phyloP scores from a whole-genome alignment of 2,329 filamentous ascomycete genomes.

The Neonectria hederae region DNA sequence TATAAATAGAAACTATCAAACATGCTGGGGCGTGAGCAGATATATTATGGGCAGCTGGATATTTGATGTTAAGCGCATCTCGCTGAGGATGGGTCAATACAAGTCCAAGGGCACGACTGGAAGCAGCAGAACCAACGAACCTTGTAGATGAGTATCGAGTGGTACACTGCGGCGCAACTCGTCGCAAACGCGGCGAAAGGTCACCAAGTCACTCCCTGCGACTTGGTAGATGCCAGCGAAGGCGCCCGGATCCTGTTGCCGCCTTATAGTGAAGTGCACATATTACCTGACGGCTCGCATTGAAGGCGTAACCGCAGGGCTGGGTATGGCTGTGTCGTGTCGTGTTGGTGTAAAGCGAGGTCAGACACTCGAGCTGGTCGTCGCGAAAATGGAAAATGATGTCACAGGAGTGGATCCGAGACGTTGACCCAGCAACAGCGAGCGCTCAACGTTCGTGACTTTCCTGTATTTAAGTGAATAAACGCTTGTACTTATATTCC shows the following conservation, averaged over 20 bases:
- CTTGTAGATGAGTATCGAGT: slow-evolving; percentile 5
- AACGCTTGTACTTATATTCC: too few relatives aligned
- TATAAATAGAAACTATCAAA: too few relatives aligned
- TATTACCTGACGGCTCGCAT: slow-evolving; percentile 18
- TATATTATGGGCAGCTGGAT: too few relatives aligned
- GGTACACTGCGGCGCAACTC: slow-evolving; percentile 24
- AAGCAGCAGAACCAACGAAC: neutral
- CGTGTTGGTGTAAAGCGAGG: too few relatives aligned
- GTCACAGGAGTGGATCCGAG: too few relatives aligned
- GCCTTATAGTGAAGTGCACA: slow-evolving; percentile 17
- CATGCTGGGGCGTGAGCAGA: too few relatives aligned
- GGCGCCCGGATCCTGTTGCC: slow-evolving; percentile 11
- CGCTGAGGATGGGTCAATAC: slow-evolving; percentile 5
- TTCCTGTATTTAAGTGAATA: too few relatives aligned
- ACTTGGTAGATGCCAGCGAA: slow-evolving; percentile 19
- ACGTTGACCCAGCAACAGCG: too few relatives aligned
- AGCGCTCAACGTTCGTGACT: too few relatives aligned
- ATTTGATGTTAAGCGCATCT: slow-evolving; percentile 13
- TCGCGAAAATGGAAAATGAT: too few relatives aligned
- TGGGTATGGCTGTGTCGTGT: slow-evolving; percentile 15
- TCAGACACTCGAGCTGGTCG: too few relatives aligned
- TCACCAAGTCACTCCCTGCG: slow-evolving; percentile 14
- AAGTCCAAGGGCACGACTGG: neutral
- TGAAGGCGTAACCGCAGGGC: slow-evolving; percentile 11
- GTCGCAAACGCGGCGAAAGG: slow-evolving; percentile 27